Conservation (phyloP, 1,139 yeast species). For the Candida pseudocylindracea region DNA sequence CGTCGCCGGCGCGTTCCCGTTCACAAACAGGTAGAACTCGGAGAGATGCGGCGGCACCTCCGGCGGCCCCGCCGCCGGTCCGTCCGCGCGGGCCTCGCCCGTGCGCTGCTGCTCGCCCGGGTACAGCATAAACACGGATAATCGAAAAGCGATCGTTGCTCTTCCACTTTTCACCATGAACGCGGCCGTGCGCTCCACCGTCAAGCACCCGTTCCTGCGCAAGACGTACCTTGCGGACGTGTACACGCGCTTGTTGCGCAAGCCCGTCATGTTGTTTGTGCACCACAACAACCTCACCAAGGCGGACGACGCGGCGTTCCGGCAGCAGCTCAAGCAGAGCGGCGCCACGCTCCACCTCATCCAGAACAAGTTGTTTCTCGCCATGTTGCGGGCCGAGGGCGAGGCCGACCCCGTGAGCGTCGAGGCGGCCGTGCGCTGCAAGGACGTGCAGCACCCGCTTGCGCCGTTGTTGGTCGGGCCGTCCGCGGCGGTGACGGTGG, state of each 20-base stretch:
- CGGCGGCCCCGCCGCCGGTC: too few species aligned
- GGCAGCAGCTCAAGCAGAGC: slow-evolving; percentile 34
- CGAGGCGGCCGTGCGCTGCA: slow-evolving; percentile 24
- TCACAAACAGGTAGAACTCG: slow-evolving; percentile 28
- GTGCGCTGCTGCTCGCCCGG: too few species aligned
- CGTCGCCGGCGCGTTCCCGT: slow-evolving; percentile 6
- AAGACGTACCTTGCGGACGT: slow-evolving; percentile 70
- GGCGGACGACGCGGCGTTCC: slow-evolving; percentile 37
- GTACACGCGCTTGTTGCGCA: slow-evolving; percentile 46
- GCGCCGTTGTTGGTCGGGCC: slow-evolving; percentile 60
- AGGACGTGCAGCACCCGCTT: slow-evolving; percentile 35
- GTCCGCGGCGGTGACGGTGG: slow-evolving; percentile 56
- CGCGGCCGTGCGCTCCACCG: slow-evolving; percentile 14
- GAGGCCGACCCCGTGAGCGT: slow-evolving; percentile 58
- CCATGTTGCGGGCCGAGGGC: slow-evolving; percentile 49
- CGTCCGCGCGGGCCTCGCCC: too few species aligned
- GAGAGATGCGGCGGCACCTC: slow-evolving; percentile 27
- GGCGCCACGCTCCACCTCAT: slow-evolving; percentile 52
- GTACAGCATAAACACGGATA: too few species aligned
- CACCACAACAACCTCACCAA: slow-evolving; percentile 72
- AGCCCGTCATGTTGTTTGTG: slow-evolving; percentile 47
- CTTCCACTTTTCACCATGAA: too few species aligned
- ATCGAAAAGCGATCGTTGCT: too few species aligned
- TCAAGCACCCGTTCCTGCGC: slow-evolving; percentile 35
- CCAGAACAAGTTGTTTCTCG: slow-evolving; percentile 47